phyloP scores from a whole-genome alignment of 257 asterid species.

The Ocimum tenuiflorum region DNA sequence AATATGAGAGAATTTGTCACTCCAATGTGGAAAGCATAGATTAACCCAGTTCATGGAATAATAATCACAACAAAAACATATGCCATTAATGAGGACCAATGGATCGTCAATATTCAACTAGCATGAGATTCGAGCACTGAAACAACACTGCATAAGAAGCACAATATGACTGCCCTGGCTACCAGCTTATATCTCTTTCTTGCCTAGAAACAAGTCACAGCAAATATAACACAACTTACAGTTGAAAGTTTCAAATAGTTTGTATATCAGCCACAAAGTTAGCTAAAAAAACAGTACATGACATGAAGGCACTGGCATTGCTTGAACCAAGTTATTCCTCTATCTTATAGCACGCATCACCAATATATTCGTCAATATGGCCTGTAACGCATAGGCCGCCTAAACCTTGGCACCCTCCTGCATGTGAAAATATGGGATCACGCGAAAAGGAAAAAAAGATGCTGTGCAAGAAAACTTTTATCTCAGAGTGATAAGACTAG shows the following conservation, averaged over 20 bases:
- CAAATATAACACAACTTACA: background rate
- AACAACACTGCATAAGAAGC: no score
- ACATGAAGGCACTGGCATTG: constrained; percentile 19
- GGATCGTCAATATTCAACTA: no score
- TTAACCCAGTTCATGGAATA: no score
- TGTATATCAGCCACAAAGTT: constrained; percentile 9
- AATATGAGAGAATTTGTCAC: no score
- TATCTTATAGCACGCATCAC: constrained; percentile 16
- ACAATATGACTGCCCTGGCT: no score
- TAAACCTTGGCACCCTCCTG: constrained; percentile 60
- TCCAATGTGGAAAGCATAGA: no score
- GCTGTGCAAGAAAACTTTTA: background rate
- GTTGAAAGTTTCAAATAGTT: constrained; percentile 19
- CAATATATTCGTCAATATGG: constrained; percentile 36
- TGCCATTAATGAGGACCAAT: no score
- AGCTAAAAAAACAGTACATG: background rate
- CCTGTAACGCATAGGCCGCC: constrained; percentile 63
- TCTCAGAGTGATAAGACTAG: background rate
- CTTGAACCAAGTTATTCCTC: constrained; percentile 19
- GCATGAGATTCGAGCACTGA: no score
- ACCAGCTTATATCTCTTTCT: background rate
- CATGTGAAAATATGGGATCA: constrained; percentile 9
- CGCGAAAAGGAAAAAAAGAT: background rate
- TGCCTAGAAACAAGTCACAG: constrained; percentile 14
- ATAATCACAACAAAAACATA: no score